phyloP scores from a whole-genome alignment of 228 moss, liverwort and hornwort genomes.

The Sphagnum magellanicum region DNA sequence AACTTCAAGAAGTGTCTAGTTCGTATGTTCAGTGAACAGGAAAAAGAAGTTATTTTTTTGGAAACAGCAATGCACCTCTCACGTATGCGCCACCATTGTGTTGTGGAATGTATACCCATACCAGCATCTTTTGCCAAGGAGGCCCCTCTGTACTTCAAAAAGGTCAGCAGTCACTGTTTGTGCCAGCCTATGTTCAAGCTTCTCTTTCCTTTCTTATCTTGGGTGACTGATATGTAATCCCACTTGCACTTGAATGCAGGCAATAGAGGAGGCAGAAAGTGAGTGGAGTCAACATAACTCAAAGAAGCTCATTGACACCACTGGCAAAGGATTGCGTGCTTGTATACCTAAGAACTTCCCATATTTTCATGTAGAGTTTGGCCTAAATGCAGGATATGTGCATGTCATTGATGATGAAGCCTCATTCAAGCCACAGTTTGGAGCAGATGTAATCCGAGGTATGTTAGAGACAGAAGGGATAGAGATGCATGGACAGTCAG shows the following conservation, averaged over 20 bases:
- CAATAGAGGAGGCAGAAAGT: conserved; percentile 96
- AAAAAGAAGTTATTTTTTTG: conserved; percentile 75
- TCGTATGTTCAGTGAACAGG: conserved; percentile 74
- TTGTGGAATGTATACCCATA: conserved; percentile 90
- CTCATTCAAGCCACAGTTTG: conserved; percentile 76
- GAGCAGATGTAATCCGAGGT: conserved; percentile 70
- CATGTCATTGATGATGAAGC: conserved; percentile 97
- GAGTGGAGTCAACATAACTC: conserved; percentile 98
- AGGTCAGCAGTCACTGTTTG: conserved; percentile 35
- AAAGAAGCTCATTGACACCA: conserved; percentile 88
- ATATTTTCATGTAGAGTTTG: conserved; percentile 97
- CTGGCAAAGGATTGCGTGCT: conserved; percentile 61
- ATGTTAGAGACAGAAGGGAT: conserved; percentile 64
- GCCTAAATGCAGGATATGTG: conserved; percentile 78
- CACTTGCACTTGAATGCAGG: conserved; percentile 38
- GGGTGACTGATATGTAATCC: background rate
- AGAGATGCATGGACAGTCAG: conserved; percentile 30
- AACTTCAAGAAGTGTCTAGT: conserved; percentile 97
- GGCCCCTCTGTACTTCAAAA: conserved; percentile 93
- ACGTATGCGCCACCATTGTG: conserved; percentile 71
- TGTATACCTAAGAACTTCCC: conserved; percentile 90
- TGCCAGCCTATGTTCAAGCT: background rate
- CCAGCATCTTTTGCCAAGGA: conserved; percentile 64
- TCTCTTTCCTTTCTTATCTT: background rate
- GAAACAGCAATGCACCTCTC: conserved; percentile 79